Percentiles rank a stretch among this genome's conserved stretches.
phyloP scores from a whole-genome alignment of 1,284 basidiomycete genomes.

The Ceratobasidium theobromae region DNA sequence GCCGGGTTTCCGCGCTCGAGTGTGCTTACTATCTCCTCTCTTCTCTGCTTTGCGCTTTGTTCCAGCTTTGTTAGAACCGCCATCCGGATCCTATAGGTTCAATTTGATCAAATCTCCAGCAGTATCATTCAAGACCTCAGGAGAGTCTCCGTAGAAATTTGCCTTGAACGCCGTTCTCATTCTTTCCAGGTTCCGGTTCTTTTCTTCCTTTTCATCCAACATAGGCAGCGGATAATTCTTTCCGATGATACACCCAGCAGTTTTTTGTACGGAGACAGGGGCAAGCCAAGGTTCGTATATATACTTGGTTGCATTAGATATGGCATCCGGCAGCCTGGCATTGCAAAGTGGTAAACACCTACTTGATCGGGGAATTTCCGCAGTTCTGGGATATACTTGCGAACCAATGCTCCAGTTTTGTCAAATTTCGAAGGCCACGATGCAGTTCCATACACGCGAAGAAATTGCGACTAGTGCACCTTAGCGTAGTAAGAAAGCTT shows the following conservation, averaged over 20 bases:
- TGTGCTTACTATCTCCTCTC: background rate
- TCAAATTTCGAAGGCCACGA: constrained; percentile 51
- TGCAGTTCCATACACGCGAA: constrained; percentile 47
- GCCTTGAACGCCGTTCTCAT: constrained; percentile 44
- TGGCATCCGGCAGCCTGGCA: constrained; percentile 12
- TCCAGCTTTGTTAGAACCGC: background rate
- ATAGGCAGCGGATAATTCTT: constrained; percentile 47
- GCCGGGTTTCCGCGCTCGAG: background rate
- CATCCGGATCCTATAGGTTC: constrained; percentile 31
- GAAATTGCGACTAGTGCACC: constrained; percentile 34
- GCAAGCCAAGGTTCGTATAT: constrained; percentile 47
- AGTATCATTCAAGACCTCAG: constrained; percentile 41
- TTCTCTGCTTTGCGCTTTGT: constrained; percentile 1
- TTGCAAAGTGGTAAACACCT: too few relatives aligned
- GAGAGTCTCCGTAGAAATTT: constrained; percentile 40
- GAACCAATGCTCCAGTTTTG: constrained; percentile 47
- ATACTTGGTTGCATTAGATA: constrained; percentile 38
- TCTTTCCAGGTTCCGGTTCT: constrained; percentile 36
- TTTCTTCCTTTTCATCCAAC: constrained; percentile 44
- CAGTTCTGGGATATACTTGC: constrained; percentile 51
- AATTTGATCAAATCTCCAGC: constrained; percentile 40
- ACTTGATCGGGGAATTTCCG: constrained; percentile 47
- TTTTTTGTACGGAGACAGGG: constrained; percentile 43
- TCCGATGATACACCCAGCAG: constrained; percentile 46
- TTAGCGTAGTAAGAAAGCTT: constrained; percentile 7